These are phyloP conservation scores for Pyrenopolyporus hunteri DNA, from an alignment of 495 filamentous ascomycete genomes.

Conservation along the genomic window DNA sequence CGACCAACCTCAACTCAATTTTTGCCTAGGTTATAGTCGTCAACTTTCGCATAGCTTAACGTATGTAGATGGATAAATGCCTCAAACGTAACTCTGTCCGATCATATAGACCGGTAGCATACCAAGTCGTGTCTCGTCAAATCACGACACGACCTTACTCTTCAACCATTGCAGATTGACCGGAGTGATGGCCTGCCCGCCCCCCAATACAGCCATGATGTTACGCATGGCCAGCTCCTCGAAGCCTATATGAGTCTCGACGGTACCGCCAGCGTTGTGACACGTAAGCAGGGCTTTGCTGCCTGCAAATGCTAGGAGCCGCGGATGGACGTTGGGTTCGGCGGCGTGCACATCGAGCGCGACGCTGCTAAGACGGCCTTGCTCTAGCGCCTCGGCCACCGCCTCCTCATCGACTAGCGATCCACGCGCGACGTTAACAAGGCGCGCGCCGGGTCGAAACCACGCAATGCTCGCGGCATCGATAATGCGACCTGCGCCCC, in stretches of 20 bases:
- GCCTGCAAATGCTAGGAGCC: slow-evolving; percentile 55
- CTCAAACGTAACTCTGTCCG: neutral
- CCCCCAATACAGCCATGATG: slow-evolving; percentile 64
- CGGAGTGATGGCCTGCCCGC: slow-evolving; percentile 63
- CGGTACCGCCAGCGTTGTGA: slow-evolving; percentile 74
- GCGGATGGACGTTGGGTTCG: slow-evolving; percentile 59
- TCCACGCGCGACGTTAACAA: slow-evolving; percentile 78
- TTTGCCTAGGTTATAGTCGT: too few species aligned
- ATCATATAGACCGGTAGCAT: neutral
- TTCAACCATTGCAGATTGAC: slow-evolving; percentile 65
- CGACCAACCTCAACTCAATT: too few species aligned
- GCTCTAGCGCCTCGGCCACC: slow-evolving; percentile 66
- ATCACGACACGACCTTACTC: slow-evolving; percentile 11
- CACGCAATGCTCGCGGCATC: slow-evolving; percentile 53
- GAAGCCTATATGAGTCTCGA: slow-evolving; percentile 75
- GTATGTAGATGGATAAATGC: too few species aligned
- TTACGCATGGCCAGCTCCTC: slow-evolving; percentile 77
- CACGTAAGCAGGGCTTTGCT: slow-evolving; percentile 64
- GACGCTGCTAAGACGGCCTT: slow-evolving; percentile 56
- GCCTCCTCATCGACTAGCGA: slow-evolving; percentile 73
- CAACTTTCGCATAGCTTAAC: too few species aligned
- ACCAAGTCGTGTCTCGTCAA: neutral
- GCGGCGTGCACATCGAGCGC: slow-evolving; percentile 73
- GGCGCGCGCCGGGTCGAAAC: slow-evolving; percentile 62
- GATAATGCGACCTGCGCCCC: slow-evolving; percentile 62